A percentile compares a stretch with the other conserved stretches of the same genome.
Conservation (phyloP, 2,329 filamentous ascomycete genomes). For the Fusarium verrucosum region DNA sequence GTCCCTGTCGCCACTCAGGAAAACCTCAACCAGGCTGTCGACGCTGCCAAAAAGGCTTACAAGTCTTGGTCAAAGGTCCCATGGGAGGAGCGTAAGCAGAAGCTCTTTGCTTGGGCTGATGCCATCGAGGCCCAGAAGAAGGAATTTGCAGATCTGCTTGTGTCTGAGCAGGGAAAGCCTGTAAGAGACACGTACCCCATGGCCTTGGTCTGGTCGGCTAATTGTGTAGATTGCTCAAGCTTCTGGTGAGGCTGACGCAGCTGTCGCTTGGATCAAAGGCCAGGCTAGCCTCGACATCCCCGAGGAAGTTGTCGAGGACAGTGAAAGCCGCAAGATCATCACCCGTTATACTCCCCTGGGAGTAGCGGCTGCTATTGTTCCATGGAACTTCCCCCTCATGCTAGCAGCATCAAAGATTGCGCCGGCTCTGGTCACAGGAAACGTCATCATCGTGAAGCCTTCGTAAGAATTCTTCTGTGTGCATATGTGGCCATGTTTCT, state of each 20-base stretch:
- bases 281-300: conserved; percentile 43
- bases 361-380: conserved; percentile 58
- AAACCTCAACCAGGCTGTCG: conserved; percentile 41
- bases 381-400: conserved; percentile 67
- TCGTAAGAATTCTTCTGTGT: conserved; percentile 44
- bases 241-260: conserved; percentile 35
- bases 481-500: fast-evolving
- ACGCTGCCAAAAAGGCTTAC: conserved; percentile 39
- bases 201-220: fast-evolving
- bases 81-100: conserved; percentile 35
- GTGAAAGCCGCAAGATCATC: conserved; percentile 43
- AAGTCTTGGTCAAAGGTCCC: conserved; percentile 43
- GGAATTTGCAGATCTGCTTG: conserved; percentile 39
- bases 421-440: conserved; percentile 65
- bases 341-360: conserved; percentile 54
- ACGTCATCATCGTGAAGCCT: conserved; percentile 65
- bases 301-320: conserved; percentile 54
- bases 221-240: conserved; percentile 35
- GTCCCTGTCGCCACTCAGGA: conserved; percentile 41
- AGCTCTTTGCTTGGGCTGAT: conserved; percentile 41
- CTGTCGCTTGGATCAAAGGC: conserved; percentile 44
- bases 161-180: conserved; percentile 47
- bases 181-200: not conserved
- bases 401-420: conserved; percentile 64
- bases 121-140: conserved; percentile 32